Evolutionary conservation across 768 basidiomycete genomes (phyloP), one percentile per base, ranked within the genome.

Genomic region (Russula compacta): DNA sequence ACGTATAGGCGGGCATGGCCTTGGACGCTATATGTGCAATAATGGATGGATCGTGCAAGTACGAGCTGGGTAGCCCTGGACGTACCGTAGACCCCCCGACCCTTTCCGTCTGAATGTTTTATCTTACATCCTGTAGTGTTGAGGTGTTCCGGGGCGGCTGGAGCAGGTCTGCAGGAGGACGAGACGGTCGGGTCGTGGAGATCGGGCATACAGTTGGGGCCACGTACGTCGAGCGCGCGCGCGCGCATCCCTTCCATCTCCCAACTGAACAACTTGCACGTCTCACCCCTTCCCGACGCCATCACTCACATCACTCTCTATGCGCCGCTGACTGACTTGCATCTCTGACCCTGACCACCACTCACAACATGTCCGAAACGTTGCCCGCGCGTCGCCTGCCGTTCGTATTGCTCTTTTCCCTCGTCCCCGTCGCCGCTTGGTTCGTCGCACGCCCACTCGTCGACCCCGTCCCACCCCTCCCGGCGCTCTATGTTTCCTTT

Each of bases 401-500:
- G 0, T 65, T 64, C 32, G 33, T 83, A 2, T 67, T 88, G 0
- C 77, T 89, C 40, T 67, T 83, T 59, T 75, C 83, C 7, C 73
- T 91, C 59, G 71, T 85, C 35, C 89, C 90, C 19, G 70, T 89
- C 52, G 87, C 85, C 1, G 69, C 76, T 3, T 91, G 88, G 86
- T 85, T 91, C 69, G 76, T 92, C 38, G 66, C 85, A 0, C 78
- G 89, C 32, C 88, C 89, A 0, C 76, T 91, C 4, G 73, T 91
- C 6, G 82, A 85, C 60, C 88, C 88, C 0, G 68, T 79, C 0
- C 88, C 88, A 1, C 78, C 82, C 2, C 74, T 92, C 12, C 88
- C 88, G 2, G 83, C 83, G 0, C 74, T 98, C 21, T 86, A 89
- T 68, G 83, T 83, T 1, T 90, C 87, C 14, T 66, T 93, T 52